A percentile compares a stretch with the other conserved stretches of the same genome.
Conservation (phyloP, 306 rosid species). For the Fragaria iinumae region DNA sequence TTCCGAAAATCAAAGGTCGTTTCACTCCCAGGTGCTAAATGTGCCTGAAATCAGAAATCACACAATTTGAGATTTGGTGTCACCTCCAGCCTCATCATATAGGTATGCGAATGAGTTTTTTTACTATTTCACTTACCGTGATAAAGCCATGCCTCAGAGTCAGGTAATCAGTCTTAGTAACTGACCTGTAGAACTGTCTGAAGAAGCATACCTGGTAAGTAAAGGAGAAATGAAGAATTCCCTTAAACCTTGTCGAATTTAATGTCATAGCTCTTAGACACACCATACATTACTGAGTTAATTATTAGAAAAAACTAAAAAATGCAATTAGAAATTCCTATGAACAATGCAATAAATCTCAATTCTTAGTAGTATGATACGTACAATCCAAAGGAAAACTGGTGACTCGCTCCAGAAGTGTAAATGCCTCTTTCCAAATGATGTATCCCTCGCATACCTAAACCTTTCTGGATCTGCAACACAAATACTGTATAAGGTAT, state of each 20-base stretch:
- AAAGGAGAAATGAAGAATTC: background rate
- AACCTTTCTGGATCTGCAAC: constrained; percentile 76
- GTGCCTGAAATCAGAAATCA: constrained; percentile 56
- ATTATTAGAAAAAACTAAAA: background rate
- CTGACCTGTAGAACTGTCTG: constrained; percentile 75
- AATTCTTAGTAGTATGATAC: constrained; percentile 16
- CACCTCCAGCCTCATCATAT: background rate
- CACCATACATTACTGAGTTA: background rate
- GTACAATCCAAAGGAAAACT: constrained; percentile 60
- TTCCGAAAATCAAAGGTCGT: constrained; percentile 66
- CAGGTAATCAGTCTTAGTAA: constrained; percentile 66
- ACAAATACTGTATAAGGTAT: background rate
- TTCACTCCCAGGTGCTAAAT: constrained; percentile 62
- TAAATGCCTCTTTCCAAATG: constrained; percentile 81
- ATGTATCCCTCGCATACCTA: constrained; percentile 82
- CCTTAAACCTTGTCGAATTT: background rate
- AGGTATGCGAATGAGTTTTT: background rate
- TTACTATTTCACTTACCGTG: constrained; percentile 41
- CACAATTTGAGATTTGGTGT: background rate
- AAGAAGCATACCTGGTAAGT: constrained; percentile 68
- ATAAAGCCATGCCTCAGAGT: constrained; percentile 84
- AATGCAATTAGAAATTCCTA: background rate
- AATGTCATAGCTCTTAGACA: background rate
- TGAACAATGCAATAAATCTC: background rate
- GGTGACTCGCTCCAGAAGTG: constrained; percentile 54